These are phyloP conservation scores for Trypanosoma caninum DNA, from an alignment of 208 protist species.

Conservation along the genomic window DNA sequence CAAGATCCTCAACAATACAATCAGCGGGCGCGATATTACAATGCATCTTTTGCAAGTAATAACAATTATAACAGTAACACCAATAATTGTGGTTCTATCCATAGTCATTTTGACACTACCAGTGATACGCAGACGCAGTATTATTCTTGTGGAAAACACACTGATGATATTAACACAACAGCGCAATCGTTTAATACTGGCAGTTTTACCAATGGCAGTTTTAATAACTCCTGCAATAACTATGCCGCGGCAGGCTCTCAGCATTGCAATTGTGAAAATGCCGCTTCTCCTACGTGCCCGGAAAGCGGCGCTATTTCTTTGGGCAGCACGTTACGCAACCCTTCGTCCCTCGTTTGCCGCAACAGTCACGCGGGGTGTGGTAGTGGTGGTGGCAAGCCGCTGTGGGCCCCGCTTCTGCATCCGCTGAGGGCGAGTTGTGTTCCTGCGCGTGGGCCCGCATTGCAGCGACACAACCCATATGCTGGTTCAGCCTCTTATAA, in stretches of 20 bases:
- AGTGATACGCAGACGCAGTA: not conserved
- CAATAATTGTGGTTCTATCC: no score
- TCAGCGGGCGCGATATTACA: not conserved
- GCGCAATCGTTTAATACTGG: slow-evolving; percentile 4
- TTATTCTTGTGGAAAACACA: not conserved
- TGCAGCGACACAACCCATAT: slow-evolving; percentile 63
- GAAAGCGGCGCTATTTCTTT: slow-evolving; percentile 7
- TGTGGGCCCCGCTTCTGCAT: slow-evolving; percentile 10
- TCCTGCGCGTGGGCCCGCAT: not conserved
- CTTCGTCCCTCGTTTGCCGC: slow-evolving; percentile 7
- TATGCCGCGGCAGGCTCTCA: no score
- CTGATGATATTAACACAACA: not conserved
- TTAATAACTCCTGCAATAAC: not conserved
- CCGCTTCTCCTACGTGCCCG: no score
- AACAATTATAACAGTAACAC: not conserved
- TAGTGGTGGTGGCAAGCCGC: not conserved
- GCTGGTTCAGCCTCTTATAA: slow-evolving; percentile 44
- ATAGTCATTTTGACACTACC: not conserved
- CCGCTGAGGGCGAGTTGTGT: slow-evolving; percentile 2
- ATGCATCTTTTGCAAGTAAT: not conserved
- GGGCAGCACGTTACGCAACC: slow-evolving; percentile 3
- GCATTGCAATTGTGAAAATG: no score
- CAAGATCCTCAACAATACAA: not conserved
- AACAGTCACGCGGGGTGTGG: not conserved
- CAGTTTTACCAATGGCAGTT: slow-evolving; percentile 10